A percentile compares a stretch with the other conserved stretches of the same genome.
These are phyloP conservation scores for Penicillium odoratum DNA, from an alignment of 495 filamentous ascomycete species.

Conservation along the genomic window DNA sequence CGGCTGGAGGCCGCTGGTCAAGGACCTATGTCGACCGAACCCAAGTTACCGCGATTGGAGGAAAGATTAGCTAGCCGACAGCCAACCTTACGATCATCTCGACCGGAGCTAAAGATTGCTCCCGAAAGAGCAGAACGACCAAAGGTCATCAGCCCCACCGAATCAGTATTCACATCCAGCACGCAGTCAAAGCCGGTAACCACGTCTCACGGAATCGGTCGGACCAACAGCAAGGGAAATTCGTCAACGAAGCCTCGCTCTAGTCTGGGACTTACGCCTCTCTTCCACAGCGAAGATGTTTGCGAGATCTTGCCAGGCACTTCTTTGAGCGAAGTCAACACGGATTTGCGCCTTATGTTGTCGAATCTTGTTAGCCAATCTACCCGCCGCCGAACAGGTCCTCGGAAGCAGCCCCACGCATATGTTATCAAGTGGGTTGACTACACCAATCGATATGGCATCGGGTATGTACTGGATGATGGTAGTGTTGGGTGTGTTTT, in stretches of 20 bases:
- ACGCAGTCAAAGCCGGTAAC: conserved; percentile 15
- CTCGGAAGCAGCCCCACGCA: conserved; percentile 39
- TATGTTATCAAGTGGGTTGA: conserved; percentile 92
- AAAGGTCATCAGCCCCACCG: conserved; percentile 13
- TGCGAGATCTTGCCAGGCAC: conserved; percentile 40
- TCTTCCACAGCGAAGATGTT: conserved; percentile 40
- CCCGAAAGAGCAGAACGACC: conserved; percentile 15
- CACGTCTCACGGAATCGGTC: conserved; percentile 21
- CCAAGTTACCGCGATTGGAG: conserved; percentile 23
- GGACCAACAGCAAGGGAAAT: conserved; percentile 37
- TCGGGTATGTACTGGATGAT: conserved; percentile 83
- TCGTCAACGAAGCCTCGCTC: conserved; percentile 38
- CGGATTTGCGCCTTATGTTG: conserved; percentile 44
- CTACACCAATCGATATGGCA: conserved; percentile 85
- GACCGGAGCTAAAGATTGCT: conserved; percentile 17
- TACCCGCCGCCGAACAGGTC: conserved; percentile 32
- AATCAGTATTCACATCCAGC: conserved; percentile 8
- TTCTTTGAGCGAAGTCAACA: conserved; percentile 42
- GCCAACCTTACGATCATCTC: conserved; percentile 24
- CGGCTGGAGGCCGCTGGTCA: conserved; percentile 38
- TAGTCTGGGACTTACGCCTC: conserved; percentile 39
- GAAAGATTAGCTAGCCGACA: conserved; percentile 17
- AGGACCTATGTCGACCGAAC: conserved; percentile 24
- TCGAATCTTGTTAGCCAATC: conserved; percentile 40
- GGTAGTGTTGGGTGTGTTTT: conserved; percentile 82